Percentiles rank a stretch among this genome's conserved stretches.
These are phyloP conservation scores for Penicillium roqueforti DNA, from an alignment of 495 filamentous ascomycete genomes.

Conservation along the genomic window DNA sequence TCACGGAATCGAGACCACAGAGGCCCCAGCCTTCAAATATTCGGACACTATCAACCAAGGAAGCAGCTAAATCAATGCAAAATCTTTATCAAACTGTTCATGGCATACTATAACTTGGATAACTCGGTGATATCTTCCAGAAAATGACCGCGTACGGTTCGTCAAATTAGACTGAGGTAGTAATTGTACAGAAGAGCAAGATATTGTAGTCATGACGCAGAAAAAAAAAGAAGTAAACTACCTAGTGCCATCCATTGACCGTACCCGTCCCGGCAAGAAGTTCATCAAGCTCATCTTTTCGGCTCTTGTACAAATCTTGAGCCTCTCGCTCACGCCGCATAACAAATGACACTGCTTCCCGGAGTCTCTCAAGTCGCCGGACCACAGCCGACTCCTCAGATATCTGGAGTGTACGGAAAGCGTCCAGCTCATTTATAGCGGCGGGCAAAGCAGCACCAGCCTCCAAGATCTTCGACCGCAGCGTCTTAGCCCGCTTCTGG, in stretches of 20 bases:
- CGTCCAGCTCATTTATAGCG: constrained; percentile 64
- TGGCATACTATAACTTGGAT: not conserved
- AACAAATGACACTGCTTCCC: constrained; percentile 79
- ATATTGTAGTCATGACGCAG: constrained; percentile 16
- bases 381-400: constrained; percentile 73
- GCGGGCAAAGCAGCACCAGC: constrained; percentile 72
- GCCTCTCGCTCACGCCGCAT: constrained; percentile 81
- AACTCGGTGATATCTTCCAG: not conserved
- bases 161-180: constrained; percentile 19
- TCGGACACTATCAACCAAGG: not conserved
- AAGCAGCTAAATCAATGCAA: not conserved
- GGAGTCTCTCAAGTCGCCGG: constrained; percentile 67
- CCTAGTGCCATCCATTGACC: constrained; percentile 46
- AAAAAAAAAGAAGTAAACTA: constrained; percentile 3
- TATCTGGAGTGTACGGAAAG: constrained; percentile 71
- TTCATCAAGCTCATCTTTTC: constrained; percentile 72
- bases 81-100: not conserved
- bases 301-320: constrained; percentile 75
- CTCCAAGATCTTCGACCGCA: constrained; percentile 77
- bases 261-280: constrained; percentile 42
- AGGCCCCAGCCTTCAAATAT: not conserved
- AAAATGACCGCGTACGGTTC: not conserved
- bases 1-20: not conserved
- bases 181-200: constrained; percentile 23
- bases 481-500: constrained; percentile 74